Evolutionary conservation across 2,329 filamentous ascomycete species (phyloP).

Genomic region (Chaetomium strumarium): DNA sequence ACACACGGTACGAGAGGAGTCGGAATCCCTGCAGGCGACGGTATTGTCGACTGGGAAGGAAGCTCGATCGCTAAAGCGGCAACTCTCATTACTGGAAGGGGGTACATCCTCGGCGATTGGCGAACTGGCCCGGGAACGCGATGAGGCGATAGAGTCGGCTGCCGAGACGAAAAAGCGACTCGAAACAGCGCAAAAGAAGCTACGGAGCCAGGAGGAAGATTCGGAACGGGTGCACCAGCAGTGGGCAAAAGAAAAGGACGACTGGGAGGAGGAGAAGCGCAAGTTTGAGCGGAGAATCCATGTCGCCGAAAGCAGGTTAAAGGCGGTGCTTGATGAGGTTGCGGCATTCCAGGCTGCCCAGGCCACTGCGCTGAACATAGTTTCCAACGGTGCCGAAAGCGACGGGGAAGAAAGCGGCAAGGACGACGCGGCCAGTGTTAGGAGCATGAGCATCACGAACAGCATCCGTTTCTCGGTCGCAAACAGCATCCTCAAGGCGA

Average conservation of each 20-base stretch:
- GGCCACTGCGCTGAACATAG: slow-evolving; percentile 26
- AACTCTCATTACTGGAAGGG: slow-evolving; percentile 79
- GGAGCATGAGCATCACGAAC: slow-evolving; percentile 67
- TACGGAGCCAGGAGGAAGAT: slow-evolving; percentile 76
- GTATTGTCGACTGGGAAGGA: slow-evolving; percentile 66
- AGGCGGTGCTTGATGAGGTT: slow-evolving; percentile 79
- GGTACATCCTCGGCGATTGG: slow-evolving; percentile 81
- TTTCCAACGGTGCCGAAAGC: slow-evolving; percentile 39
- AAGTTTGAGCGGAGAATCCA: slow-evolving; percentile 80
- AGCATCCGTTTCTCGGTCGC: slow-evolving; percentile 68
- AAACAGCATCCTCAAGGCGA: slow-evolving; percentile 52
- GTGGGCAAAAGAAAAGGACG: slow-evolving; percentile 78
- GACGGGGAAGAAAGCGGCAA: slow-evolving; percentile 56
- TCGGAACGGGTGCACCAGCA: slow-evolving; percentile 69
- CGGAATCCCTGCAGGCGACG: slow-evolving; percentile 61
- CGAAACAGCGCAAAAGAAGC: slow-evolving; percentile 70
- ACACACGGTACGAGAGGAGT: slow-evolving; percentile 65
- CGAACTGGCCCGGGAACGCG: slow-evolving; percentile 77
- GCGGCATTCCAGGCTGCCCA: slow-evolving; percentile 59
- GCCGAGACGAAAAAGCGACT: slow-evolving; percentile 70
- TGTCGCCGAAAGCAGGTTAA: slow-evolving; percentile 81
- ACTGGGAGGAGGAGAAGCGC: slow-evolving; percentile 78
- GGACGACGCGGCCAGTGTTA: slow-evolving; percentile 68
- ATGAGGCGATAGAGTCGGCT: slow-evolving; percentile 69
- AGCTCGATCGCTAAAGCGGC: slow-evolving; percentile 71